Evolutionary conservation across 257 asterid species (phyloP).

Genomic region (Forsythia viridissima): DNA sequence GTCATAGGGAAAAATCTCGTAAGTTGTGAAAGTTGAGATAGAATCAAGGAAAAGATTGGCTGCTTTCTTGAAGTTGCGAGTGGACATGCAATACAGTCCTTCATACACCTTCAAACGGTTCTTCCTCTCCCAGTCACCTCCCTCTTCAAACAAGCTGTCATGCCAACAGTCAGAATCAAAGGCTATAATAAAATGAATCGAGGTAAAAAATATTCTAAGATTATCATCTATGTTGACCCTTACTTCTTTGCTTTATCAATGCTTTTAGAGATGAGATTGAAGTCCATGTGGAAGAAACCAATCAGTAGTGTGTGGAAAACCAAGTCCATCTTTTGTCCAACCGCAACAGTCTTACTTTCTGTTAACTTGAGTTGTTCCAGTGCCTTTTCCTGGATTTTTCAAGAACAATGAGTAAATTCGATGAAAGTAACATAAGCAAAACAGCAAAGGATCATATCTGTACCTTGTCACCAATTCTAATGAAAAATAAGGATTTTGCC

Average conservation of each 20-base stretch:
- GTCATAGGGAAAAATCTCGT: slow-evolving; percentile 89
- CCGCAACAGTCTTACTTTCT: slow-evolving; percentile 94
- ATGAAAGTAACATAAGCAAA: neutral
- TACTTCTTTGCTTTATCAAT: slow-evolving; percentile 96
- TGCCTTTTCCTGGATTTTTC: slow-evolving; percentile 77
- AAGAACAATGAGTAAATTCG: slow-evolving; percentile 15
- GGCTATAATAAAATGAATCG: neutral
- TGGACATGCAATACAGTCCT: slow-evolving; percentile 93
- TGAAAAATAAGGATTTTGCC: slow-evolving; percentile 76
- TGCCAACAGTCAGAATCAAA: slow-evolving; percentile 19
- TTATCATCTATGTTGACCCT: slow-evolving; percentile 23
- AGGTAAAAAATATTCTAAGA: neutral
- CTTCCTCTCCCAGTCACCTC: slow-evolving; percentile 98
- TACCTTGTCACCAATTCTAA: slow-evolving; percentile 80
- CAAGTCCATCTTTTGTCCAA: slow-evolving; percentile 98
- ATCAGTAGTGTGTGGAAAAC: slow-evolving; percentile 78
- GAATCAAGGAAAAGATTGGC: slow-evolving; percentile 91
- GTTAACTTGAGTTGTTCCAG: slow-evolving; percentile 91
- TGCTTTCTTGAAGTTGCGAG: slow-evolving; percentile 94
- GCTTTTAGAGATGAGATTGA: slow-evolving; percentile 87
- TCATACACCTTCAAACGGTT: slow-evolving; percentile 92
- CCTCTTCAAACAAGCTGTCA: slow-evolving; percentile 94
- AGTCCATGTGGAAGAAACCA: slow-evolving; percentile 90
- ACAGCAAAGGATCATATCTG: neutral
- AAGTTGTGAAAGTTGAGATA: slow-evolving; percentile 95